Evolutionary conservation across 139 green algal species (phyloP), one percentile per base, ranked within the genome.

Genomic region (Chlorella vulgaris): DNA sequence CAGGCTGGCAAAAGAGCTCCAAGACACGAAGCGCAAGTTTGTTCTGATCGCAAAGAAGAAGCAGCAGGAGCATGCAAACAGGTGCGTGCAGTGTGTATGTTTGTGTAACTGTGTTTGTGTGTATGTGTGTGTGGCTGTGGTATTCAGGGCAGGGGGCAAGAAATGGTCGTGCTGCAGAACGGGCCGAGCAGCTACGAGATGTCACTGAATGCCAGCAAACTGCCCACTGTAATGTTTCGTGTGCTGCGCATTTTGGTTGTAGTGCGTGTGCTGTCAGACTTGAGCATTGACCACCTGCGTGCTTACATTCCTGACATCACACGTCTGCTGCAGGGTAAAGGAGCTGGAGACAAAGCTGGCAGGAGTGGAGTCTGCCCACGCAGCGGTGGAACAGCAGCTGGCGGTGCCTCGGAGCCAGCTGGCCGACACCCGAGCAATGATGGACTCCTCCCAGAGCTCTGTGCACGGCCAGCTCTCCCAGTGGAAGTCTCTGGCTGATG

Each of bases 1-100:
- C 5, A 43, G 60, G 36, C 47, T 85, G 35, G 24, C 53, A 1
- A 81, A 84, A 66, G 85, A 89, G 67, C 73, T 89, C 50, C 36
- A 36, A 1, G 85, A 89, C 5, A 70, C 82, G 40, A 89, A 89
- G 79, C 76, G 76, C 60, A 89, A 87, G 76, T 89, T 89, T 82
- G 70, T 87, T 67, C 55, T 81, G 42, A 66, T 84, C 38, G 83
- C 81, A 7, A 86, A 82, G 76, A 87, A 80, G 68, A 88, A 88
- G 75, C 82, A 89, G 83, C 62, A 81, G 8, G 84, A 88, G 62
- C 78, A 78, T 35, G 62, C 39, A 8, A 55, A 42, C n/a, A 76
- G 28, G 81, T 81, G 50, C 68, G 70, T 10, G 7, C 22, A 38
- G 21, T 31, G n/a, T n/a, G n/a, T n/a, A n/a, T n/a, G n/a, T n/a